Conservation (phyloP, 192 early-diverging fungal genomes). For the Geranomyces variabilis region DNA sequence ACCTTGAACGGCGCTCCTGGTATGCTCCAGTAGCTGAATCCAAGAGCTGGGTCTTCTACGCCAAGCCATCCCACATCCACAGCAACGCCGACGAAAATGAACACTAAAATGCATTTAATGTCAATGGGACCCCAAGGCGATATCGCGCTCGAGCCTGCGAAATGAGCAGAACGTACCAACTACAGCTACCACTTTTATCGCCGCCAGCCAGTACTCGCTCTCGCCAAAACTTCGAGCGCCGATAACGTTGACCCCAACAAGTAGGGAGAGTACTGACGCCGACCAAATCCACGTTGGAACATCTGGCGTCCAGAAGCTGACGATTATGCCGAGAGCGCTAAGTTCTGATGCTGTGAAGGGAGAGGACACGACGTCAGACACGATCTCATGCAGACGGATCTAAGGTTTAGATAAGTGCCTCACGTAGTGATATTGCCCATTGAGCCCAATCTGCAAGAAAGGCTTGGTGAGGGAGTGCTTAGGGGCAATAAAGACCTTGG, state of each 20-base stretch:
- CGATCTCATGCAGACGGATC: too few relatives aligned
- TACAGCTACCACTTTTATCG: constrained; percentile 55
- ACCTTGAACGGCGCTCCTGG: constrained; percentile 65
- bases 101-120: constrained; percentile 16
- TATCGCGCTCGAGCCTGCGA: not conserved
- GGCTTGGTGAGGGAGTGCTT: not conserved
- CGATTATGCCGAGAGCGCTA: constrained; percentile 77
- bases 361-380: not conserved
- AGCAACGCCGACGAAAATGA: constrained; percentile 41
- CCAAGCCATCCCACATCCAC: constrained; percentile 42
- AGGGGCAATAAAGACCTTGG: not conserved
- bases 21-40: constrained; percentile 50
- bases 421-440: constrained; percentile 61
- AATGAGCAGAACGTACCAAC: constrained; percentile 21
- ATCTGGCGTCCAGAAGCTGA: constrained; percentile 67
- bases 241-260: constrained; percentile 73
- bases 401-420: constrained; percentile 13
- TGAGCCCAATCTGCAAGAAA: constrained; percentile 57
- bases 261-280: constrained; percentile 59
- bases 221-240: constrained; percentile 85
- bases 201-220: constrained; percentile 75
- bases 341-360: constrained; percentile 68
- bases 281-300: constrained; percentile 57
- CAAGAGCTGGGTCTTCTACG: constrained; percentile 8
- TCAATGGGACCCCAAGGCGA: not conserved